Evolutionary conservation across 257 asterid genomes (phyloP).

Genomic region (Asclepias syriaca): DNA sequence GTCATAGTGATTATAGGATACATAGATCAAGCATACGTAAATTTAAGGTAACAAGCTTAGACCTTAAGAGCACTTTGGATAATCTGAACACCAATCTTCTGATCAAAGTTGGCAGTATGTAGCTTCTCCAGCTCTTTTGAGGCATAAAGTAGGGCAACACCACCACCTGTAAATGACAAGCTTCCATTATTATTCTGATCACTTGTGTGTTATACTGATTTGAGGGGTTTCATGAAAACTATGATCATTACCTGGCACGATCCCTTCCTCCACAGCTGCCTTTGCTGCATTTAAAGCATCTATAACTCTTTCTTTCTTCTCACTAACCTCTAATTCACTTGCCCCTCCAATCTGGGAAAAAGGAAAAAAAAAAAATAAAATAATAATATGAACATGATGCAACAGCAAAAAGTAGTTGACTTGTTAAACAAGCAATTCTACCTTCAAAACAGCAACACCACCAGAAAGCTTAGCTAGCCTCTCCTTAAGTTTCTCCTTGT

Average conservation of each 20-base stretch:
- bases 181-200: not conserved
- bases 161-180: constrained; percentile 17
- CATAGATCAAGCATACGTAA: not conserved
- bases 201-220: not conserved
- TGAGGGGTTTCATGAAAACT: not conserved
- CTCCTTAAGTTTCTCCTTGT: constrained; percentile 63
- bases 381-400: not conserved
- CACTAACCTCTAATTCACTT: constrained; percentile 52
- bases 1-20: not conserved
- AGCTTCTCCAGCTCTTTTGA: constrained; percentile 20
- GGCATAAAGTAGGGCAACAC: constrained; percentile 20
- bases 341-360: constrained; percentile 48
- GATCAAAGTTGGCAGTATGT: constrained; percentile 21
- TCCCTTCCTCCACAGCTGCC: constrained; percentile 66
- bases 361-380: not conserved
- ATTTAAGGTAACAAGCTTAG: not conserved
- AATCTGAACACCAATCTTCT: constrained; percentile 25
- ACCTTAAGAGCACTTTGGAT: constrained; percentile 52
- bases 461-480: constrained; percentile 68
- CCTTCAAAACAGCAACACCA: constrained; percentile 62
- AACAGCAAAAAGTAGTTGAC: no score
- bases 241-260: constrained; percentile 36
- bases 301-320: constrained; percentile 52
- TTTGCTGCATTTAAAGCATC: constrained; percentile 58
- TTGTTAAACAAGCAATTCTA: constrained; percentile 3